Conservation (phyloP, 768 basidiomycete species). For the Tylopilus sp. region DNA sequence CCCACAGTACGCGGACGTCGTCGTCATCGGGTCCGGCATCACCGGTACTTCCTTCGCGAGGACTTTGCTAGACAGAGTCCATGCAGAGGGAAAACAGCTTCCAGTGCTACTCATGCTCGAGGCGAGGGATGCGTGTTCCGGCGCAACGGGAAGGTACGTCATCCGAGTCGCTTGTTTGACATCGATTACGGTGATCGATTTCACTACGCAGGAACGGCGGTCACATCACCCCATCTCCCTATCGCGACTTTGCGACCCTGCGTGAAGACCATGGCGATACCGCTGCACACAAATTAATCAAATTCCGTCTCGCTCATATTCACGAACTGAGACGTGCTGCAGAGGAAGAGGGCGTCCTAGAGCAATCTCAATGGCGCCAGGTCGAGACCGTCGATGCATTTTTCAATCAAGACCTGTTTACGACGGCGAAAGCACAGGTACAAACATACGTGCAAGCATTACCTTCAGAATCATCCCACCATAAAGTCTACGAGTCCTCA, state of each 20-base stretch:
- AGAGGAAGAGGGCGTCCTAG: slow-evolving; percentile 48
- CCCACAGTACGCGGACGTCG: slow-evolving; percentile 52
- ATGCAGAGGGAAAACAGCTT: slow-evolving; percentile 18
- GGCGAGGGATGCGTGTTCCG: slow-evolving; percentile 72
- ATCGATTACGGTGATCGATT: neutral
- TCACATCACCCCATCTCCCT: slow-evolving; percentile 58
- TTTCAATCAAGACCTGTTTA: slow-evolving; percentile 40
- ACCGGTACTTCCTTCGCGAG: slow-evolving; percentile 63
- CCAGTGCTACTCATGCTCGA: slow-evolving; percentile 71
- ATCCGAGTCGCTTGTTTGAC: no score
- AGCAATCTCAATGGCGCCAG: slow-evolving; percentile 52
- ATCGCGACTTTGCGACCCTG: slow-evolving; percentile 53
- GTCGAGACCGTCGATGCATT: slow-evolving; percentile 61
- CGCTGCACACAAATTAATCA: slow-evolving; percentile 50
- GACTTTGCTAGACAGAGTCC: slow-evolving; percentile 42
- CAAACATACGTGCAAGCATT: slow-evolving; percentile 45
- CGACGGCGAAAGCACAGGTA: slow-evolving; percentile 41
- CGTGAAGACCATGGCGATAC: slow-evolving; percentile 44
- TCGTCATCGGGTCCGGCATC: slow-evolving; percentile 77
- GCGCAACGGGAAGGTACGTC: slow-evolving; percentile 67
- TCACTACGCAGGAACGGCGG: slow-evolving; percentile 56
- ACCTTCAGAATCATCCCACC: slow-evolving; percentile 42
- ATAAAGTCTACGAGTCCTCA: slow-evolving; percentile 31
- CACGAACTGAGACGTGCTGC: slow-evolving; percentile 46
- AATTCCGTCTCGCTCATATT: slow-evolving; percentile 61